A percentile compares a stretch with the other conserved stretches of the same genome.
phyloP scores from a whole-genome alignment of 108 stramenopile genomes.

The Fragilariopsis cylindrus region DNA sequence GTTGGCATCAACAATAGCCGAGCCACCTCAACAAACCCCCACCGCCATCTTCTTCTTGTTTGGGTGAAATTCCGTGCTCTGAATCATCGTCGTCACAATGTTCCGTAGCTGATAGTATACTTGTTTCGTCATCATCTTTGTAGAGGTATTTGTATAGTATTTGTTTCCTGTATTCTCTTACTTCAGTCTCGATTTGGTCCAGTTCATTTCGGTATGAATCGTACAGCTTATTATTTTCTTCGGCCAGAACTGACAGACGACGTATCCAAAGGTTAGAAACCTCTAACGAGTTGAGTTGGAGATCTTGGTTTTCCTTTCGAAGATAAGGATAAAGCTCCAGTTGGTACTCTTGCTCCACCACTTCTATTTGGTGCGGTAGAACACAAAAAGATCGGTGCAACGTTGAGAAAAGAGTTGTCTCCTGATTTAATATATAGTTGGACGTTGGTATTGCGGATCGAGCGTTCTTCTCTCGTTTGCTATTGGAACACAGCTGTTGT shows the following conservation, averaged over 20 bases:
- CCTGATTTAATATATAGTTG: slow-evolving; percentile 3
- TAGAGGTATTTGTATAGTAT: background rate
- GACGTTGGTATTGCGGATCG: background rate
- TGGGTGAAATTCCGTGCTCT: background rate
- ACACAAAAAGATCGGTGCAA: slow-evolving; percentile 17
- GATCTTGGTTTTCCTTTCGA: background rate
- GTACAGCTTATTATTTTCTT: slow-evolving; percentile 2
- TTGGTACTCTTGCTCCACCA: background rate
- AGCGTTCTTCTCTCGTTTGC: background rate
- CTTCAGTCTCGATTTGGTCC: background rate
- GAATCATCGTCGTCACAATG: background rate
- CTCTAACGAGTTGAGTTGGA: background rate
- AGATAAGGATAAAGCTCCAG: background rate
- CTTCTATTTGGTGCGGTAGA: slow-evolving; percentile 10
- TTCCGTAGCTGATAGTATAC: slow-evolving; percentile 1
- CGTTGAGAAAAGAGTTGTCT: slow-evolving; percentile 4
- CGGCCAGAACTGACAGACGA: slow-evolving; percentile 4
- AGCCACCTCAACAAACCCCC: background rate
- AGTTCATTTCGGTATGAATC: slow-evolving; percentile 7
- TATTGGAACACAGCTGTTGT: background rate
- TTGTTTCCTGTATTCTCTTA: background rate
- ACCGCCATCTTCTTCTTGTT: background rate
- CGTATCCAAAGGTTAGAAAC: background rate
- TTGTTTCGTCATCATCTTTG: background rate
- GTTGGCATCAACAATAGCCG: no score